phyloP scores from a whole-genome alignment of 352 stramenopile genomes.

The Pythium dissimile region DNA sequence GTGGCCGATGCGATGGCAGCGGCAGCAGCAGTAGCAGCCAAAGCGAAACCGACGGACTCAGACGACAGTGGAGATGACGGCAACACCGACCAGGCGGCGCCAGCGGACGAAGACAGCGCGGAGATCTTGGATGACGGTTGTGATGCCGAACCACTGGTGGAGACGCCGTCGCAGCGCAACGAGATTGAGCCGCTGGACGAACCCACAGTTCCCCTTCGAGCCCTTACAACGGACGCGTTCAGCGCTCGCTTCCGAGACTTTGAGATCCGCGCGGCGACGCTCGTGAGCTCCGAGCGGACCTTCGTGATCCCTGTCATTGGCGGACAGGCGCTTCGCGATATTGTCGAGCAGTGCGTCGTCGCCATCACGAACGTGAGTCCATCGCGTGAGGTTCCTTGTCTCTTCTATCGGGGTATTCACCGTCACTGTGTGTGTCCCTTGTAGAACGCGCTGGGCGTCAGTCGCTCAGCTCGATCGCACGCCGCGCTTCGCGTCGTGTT shows the following conservation, averaged over 20 bases:
- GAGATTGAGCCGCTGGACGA: conserved; percentile 35
- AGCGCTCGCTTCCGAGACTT: conserved; percentile 33
- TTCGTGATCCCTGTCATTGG: conserved; percentile 44
- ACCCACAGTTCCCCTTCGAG: conserved; percentile 27
- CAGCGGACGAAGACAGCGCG: not conserved
- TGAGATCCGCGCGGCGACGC: not conserved
- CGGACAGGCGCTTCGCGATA: conserved; percentile 38
- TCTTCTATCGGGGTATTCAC: not conserved
- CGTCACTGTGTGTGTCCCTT: not conserved
- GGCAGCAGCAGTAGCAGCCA: not conserved
- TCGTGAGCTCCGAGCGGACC: conserved; percentile 22
- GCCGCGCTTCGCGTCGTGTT: conserved; percentile 30
- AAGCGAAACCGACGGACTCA: not conserved
- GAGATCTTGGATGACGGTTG: not conserved
- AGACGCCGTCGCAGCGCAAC: conserved; percentile 22
- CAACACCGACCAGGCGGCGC: not conserved
- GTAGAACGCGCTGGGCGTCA: conserved; percentile 46
- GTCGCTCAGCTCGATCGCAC: conserved; percentile 36
- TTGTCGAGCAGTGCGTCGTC: conserved; percentile 57
- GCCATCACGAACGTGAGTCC: conserved; percentile 51
- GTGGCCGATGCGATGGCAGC: conserved; percentile 16
- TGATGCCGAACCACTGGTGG: not conserved
- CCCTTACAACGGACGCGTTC: conserved; percentile 29
- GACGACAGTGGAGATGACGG: not conserved
- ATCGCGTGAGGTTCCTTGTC: not conserved